These are phyloP conservation scores for Diversispora epigaea DNA, from an alignment of 192 early-diverging fungal genomes.

Conservation along the genomic window DNA sequence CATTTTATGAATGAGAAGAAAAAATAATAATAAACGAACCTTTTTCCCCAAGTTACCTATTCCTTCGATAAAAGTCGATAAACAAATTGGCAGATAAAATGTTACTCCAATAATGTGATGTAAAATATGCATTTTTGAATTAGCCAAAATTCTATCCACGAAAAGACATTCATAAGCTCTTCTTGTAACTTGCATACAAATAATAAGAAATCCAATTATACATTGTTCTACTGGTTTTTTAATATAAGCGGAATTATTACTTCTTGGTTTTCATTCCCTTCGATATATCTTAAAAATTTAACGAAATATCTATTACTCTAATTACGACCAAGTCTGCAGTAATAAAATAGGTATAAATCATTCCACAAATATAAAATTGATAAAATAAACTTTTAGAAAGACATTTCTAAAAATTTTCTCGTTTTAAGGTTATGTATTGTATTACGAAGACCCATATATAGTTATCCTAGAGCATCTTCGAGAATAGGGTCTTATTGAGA, in stretches of 20 bases:
- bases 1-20: background rate
- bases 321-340: slow-evolving; percentile 27
- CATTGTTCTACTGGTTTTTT: background rate
- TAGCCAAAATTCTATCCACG: slow-evolving; percentile 45
- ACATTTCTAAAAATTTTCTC: background rate
- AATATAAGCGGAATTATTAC: background rate
- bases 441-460: too few relatives aligned
- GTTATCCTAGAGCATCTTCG: too few relatives aligned
- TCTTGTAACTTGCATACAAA: slow-evolving; percentile 40
- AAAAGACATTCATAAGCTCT: slow-evolving; percentile 52
- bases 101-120: slow-evolving; percentile 66
- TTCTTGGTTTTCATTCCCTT: background rate
- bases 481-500: too few relatives aligned
- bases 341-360: slow-evolving; percentile 36
- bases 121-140: slow-evolving; percentile 56
- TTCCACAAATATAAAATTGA: slow-evolving; percentile 53
- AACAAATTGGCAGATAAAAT: slow-evolving; percentile 59
- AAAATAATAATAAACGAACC: background rate
- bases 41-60: slow-evolving; percentile 35
- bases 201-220: slow-evolving; percentile 38
- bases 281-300: background rate
- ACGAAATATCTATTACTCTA: slow-evolving; percentile 16
- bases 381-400: slow-evolving; percentile 51
- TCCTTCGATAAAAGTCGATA: slow-evolving; percentile 53
- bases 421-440: too few relatives aligned